Conservation (phyloP, 2,329 filamentous ascomycete species). For the Fusarium neocosmosporiellum region DNA sequence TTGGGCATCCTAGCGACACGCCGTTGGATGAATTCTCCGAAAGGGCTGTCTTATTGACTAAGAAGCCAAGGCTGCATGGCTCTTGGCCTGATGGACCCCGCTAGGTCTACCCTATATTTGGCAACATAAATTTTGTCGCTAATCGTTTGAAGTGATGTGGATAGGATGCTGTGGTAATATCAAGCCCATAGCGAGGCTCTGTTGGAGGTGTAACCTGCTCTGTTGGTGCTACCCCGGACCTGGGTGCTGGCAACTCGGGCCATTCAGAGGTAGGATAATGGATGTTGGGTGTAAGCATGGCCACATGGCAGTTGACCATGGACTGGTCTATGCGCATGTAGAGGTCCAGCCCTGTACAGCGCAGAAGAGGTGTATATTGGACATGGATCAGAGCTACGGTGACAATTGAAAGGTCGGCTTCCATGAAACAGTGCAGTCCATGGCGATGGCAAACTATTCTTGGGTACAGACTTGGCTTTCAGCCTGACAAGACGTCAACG, state of each 20-base stretch:
- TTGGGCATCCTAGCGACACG: background rate
- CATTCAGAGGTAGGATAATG: background rate
- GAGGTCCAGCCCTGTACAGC: background rate
- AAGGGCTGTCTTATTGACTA: background rate
- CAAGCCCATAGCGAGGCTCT: background rate
- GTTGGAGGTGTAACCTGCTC: background rate
- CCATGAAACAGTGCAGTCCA: background rate
- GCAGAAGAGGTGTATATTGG: background rate
- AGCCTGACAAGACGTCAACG: background rate
- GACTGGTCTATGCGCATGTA: background rate
- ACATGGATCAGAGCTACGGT: background rate
- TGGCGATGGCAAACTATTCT: background rate
- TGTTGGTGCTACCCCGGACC: slow-evolving; percentile 8
- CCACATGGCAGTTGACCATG: background rate
- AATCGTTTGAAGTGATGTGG: background rate
- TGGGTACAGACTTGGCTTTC: background rate
- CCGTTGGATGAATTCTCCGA: background rate
- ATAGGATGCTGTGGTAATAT: background rate
- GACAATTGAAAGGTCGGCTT: background rate
- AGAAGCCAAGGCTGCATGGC: background rate
- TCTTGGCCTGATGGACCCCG: background rate
- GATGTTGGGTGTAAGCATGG: background rate
- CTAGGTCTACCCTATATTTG: background rate
- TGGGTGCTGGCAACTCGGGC: background rate
- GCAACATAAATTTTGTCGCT: background rate